These are phyloP conservation scores for Serendipita sp. DNA, from an alignment of 1,284 basidiomycete species.

Conservation along the genomic window DNA sequence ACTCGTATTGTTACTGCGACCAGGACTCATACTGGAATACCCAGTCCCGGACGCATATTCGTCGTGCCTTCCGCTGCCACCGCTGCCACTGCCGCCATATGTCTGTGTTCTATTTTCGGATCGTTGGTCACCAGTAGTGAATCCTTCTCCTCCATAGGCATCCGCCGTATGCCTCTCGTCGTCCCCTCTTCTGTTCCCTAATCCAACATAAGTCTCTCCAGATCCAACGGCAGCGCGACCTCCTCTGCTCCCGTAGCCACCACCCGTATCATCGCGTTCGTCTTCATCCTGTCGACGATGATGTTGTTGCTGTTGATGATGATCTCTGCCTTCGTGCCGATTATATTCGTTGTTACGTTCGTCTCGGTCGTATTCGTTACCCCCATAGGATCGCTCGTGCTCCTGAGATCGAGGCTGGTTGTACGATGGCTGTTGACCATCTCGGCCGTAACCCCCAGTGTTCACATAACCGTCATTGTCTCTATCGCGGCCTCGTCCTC, in stretches of 20 bases:
- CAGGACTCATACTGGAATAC: background rate
- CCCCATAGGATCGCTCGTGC: background rate
- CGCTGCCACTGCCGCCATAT: background rate
- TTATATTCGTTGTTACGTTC: background rate
- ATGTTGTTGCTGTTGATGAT: background rate
- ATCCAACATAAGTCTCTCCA: constrained; percentile 2
- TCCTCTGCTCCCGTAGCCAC: background rate
- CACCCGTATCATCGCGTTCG: background rate
- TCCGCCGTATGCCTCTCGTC: background rate
- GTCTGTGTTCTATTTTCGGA: background rate
- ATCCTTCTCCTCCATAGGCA: constrained; percentile 1
- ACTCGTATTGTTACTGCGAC: background rate
- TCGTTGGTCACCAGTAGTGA: background rate
- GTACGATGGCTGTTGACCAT: background rate
- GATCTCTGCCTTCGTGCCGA: background rate
- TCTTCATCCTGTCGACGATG: background rate
- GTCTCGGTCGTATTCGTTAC: background rate
- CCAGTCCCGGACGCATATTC: background rate
- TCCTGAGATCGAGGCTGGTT: background rate
- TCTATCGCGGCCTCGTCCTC: background rate
- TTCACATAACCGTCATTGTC: background rate
- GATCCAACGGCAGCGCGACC: background rate
- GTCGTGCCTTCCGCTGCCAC: background rate
- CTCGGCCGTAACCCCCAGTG: background rate
- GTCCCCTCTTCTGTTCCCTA: background rate